phyloP scores from a whole-genome alignment of 1,139 yeast species.

The Candida glucosophila region DNA sequence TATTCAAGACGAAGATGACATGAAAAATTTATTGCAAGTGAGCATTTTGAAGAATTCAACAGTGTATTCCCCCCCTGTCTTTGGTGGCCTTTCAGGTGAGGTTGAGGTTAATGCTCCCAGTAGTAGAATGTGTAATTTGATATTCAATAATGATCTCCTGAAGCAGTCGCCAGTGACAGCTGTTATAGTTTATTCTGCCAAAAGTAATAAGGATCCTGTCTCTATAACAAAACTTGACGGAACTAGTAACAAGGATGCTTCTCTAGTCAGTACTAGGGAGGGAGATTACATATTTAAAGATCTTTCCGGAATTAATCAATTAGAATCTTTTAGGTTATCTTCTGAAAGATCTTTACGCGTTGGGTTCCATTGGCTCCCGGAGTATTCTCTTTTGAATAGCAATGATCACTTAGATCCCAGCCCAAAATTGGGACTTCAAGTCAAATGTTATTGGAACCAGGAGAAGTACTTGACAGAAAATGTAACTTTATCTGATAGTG shows the following conservation, averaged over 20 bases:
- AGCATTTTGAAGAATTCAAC: constrained; percentile 44
- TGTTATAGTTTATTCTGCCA: constrained; percentile 43
- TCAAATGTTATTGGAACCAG: constrained; percentile 73
- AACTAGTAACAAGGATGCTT: constrained; percentile 6
- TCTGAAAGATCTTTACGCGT: constrained; percentile 53
- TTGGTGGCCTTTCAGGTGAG: constrained; percentile 62
- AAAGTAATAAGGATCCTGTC: constrained; percentile 13
- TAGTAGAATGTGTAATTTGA: constrained; percentile 54
- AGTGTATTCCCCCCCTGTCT: constrained; percentile 37
- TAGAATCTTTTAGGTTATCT: constrained; percentile 56
- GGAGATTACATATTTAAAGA: constrained; percentile 49
- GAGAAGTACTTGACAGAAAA: constrained; percentile 17
- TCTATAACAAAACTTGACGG: too few relatives aligned
- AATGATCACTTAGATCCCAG: constrained; percentile 12
- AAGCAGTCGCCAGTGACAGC: constrained; percentile 50
- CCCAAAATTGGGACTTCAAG: constrained; percentile 37
- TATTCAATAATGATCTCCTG: constrained; percentile 39
- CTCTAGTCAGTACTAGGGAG: constrained; percentile 8
- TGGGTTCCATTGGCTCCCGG: constrained; percentile 75
- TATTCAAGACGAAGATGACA: constrained; percentile 26
- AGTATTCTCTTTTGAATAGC: constrained; percentile 31
- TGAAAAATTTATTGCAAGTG: constrained; percentile 38
- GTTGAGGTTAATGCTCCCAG: constrained; percentile 49
- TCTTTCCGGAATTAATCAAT: constrained; percentile 51
- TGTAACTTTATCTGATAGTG: constrained; percentile 28